Evolutionary conservation across 2,329 filamentous ascomycete species (phyloP), one percentile per base, ranked within the genome.

Genomic region (Thelonectria olida): DNA sequence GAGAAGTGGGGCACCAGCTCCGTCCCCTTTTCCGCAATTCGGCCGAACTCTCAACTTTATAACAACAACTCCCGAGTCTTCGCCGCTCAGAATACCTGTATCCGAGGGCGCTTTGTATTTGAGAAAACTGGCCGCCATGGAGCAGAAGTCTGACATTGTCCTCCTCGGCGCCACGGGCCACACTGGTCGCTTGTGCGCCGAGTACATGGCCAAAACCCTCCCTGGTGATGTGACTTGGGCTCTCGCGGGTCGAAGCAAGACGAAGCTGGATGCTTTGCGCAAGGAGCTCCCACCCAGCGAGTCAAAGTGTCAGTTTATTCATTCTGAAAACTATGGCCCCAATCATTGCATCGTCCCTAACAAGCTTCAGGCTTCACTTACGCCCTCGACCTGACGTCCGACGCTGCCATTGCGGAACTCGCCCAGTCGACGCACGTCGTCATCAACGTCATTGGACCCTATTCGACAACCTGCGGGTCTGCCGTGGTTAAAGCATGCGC

Each of bases 161-260:
- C 75, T 86, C 25, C 82, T 85, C 53, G 84, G 84, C 38, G 84
- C 84, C n/a, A 83, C 83, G 41, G 93, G 93, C 22, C 96, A 95
- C 78, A 97, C 93, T 0, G 93, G 93, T 17, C 88, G 87, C 65
- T 83, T 91, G 63, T 88, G 88, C 2, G 89, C 89, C 39, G 87
- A 94, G 74, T 87, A 93, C 76, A 90, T 96, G 73, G 84, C 87
- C 49, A 83, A 84, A 19, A 79, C 85, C 63, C 82, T 92, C 1
- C 91, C 92, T 0, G 90, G 89, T 19, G 85, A 91, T 73, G 76
- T 96, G 58, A 91, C 86, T 79, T 97, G 93, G 93, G 93, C 91
- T 9, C 81, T 97, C 49, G 92, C 92, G 41, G 93, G 93, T 19
- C 90, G 93, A 20, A 93, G 90, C n/a, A 78, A 81, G 31, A 79